Evolutionary conservation across 2,329 filamentous ascomycete species (phyloP), one percentile per base, ranked within the genome.

Genomic region (Cadophora gregata): DNA sequence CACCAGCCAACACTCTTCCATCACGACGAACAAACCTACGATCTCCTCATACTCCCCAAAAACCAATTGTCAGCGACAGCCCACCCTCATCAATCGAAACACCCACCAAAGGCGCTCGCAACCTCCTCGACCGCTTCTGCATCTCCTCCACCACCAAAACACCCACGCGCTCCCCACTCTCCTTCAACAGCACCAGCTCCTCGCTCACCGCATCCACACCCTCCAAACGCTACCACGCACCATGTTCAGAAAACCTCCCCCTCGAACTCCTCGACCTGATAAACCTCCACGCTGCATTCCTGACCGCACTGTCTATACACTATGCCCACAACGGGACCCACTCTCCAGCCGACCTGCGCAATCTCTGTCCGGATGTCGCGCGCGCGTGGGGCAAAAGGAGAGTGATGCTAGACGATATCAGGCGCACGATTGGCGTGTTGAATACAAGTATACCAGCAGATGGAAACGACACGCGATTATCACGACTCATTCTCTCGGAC

Each of bases 361-460:
- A 83, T 33, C 81, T 93, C 42, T 83, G 85, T 38, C 87, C 87
- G 10, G 84, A 88, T 65, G 82, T 92, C 48, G 86, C 90, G 14
- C 85, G 87, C 70, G 81, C 89, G 45, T 94, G 91, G 91, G 89
- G 90, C 67, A 93, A 91, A 79, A 84, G 90, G 36, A 83, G 83
- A 65, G 89, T 93, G 19, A 85, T 83, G 0, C 79, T 85, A 0
- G 85, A 88, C 48, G 91, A 94, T 73, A 81, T 93, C 58, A 87
- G 87, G 68, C 83, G 86, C 68, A 86, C 89, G 69, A 78, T 94
- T 25, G 90, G 89, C 59, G 79, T 93, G n/a, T 83, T 89, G 73
- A 78, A 77, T 66, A 59, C 60, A 8, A 61, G 63, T 42, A 67
- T 70, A 21, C 33, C 67, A 36, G 80, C 67, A 36, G 80, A 81